Conservation (phyloP, 2,329 filamentous ascomycete genomes). For the Sphaerostilbella broomeana region DNA sequence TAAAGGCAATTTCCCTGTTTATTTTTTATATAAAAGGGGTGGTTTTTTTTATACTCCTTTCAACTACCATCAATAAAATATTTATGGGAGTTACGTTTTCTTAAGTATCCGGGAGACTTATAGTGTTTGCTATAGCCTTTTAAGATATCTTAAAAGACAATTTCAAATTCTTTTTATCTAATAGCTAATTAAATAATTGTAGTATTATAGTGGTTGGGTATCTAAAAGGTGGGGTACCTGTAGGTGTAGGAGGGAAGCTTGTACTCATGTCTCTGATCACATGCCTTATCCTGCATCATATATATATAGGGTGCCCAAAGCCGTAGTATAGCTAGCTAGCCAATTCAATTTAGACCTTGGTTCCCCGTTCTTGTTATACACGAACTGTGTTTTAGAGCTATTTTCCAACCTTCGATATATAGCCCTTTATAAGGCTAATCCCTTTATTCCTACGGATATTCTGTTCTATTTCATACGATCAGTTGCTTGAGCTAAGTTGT, state of each 20-base stretch:
- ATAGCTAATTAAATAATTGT: neutral
- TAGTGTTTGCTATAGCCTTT: neutral
- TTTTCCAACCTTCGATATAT: no score
- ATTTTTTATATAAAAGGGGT: neutral
- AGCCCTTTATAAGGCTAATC: no score
- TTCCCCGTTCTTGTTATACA: no score
- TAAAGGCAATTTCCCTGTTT: neutral
- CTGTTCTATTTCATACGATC: no score
- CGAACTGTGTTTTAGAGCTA: no score
- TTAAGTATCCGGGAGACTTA: neutral
- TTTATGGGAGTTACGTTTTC: neutral
- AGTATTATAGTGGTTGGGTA: neutral
- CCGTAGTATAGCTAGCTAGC: no score
- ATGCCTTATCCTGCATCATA: no score
- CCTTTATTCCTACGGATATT: no score
- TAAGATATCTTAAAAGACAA: neutral
- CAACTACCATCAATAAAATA: neutral
- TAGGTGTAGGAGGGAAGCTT: conserved; percentile 6
- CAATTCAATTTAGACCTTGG: no score
- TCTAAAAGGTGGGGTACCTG: conserved; percentile 6
- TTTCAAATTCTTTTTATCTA: neutral
- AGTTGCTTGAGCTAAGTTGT: no score
- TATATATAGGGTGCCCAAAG: no score
- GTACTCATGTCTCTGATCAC: no score
- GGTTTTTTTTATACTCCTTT: neutral